Evolutionary conservation across 2,329 filamentous ascomycete genomes (phyloP).

Genomic region (Erysiphe neolycopersici): DNA sequence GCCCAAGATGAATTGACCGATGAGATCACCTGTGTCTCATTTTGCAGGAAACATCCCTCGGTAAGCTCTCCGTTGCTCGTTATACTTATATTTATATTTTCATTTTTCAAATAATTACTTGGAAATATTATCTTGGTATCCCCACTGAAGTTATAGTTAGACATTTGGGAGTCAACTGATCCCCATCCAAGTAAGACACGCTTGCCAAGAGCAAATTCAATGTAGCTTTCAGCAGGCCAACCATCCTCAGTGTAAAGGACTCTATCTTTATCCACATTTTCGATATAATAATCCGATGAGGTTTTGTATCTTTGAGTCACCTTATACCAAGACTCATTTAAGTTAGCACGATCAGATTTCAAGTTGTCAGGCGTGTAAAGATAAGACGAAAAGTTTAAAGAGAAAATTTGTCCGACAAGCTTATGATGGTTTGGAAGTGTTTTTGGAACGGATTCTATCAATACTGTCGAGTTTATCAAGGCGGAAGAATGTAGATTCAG

Average conservation of each 20-base stretch:
- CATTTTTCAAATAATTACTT: conserved; percentile 17
- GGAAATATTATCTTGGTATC: conserved; percentile 26
- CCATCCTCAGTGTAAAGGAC: conserved; percentile 25
- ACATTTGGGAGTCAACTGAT: conserved; percentile 27
- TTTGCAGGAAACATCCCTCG: conserved; percentile 26
- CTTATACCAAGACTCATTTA: conserved; percentile 31
- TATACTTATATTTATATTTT: conserved; percentile 12
- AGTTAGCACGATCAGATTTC: conserved; percentile 22
- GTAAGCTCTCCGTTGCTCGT: conserved; percentile 17
- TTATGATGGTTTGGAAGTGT: conserved; percentile 19
- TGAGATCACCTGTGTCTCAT: conserved; percentile 17
- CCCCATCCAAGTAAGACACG: conserved; percentile 29
- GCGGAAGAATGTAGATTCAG: conserved; percentile 33
- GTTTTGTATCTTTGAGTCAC: conserved; percentile 17
- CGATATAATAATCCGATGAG: conserved; percentile 24
- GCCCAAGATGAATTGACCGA: conserved; percentile 27
- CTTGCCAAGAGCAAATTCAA: conserved; percentile 25
- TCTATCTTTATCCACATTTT: conserved; percentile 7
- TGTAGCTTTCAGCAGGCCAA: conserved; percentile 33
- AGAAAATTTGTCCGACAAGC: conserved; percentile 21
- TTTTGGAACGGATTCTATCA: neutral
- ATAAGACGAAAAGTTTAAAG: conserved; percentile 20
- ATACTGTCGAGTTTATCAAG: conserved; percentile 9
- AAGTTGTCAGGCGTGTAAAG: conserved; percentile 27
- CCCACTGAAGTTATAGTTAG: conserved; percentile 23